Evolutionary conservation across 371 early-diverging fungal genomes (phyloP).

Genomic region (Mortierella sp.): DNA sequence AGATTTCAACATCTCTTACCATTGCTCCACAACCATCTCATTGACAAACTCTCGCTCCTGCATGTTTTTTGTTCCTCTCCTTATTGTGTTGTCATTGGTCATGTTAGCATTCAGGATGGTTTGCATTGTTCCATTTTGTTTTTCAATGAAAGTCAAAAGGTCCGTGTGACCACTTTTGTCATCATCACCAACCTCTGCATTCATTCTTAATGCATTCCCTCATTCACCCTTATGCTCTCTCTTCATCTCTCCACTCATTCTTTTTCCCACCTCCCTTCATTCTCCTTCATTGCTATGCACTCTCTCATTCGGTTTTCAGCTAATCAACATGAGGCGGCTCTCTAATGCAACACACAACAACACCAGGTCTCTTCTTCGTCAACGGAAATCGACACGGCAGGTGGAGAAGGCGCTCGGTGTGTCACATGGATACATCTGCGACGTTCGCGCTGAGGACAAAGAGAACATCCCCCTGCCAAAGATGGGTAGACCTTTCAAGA

Average conservation of each 20-base stretch:
- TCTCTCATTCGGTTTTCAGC: not conserved
- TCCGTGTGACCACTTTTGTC: not conserved
- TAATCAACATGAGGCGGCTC: slow-evolving; percentile 5
- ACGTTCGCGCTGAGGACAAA: slow-evolving; percentile 8
- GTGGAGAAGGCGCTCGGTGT: not conserved
- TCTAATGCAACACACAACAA: not conserved
- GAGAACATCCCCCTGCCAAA: slow-evolving; percentile 9
- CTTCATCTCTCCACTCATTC: not conserved
- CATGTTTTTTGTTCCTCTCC: slow-evolving; percentile 4
- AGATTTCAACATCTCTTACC: not conserved
- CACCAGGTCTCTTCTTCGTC: not conserved
- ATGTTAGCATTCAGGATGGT: slow-evolving; percentile 6
- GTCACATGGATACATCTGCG: slow-evolving; percentile 2
- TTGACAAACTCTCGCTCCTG: not conserved
- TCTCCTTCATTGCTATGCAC: not conserved
- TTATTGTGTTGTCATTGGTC: not conserved
- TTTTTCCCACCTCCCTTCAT: not conserved
- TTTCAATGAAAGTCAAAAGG: not conserved
- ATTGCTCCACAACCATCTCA: not conserved
- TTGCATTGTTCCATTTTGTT: not conserved
- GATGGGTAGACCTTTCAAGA: slow-evolving; percentile 5
- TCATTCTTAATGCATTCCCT: not conserved
- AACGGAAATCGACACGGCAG: slow-evolving; percentile 1
- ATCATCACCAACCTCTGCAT: slow-evolving; percentile 1
- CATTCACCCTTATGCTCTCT: not conserved